A percentile compares a stretch with the other conserved stretches of the same genome.
Evolutionary conservation across 176 grass and related monocot species (phyloP).

Genomic region (Oryza longistaminata): DNA sequence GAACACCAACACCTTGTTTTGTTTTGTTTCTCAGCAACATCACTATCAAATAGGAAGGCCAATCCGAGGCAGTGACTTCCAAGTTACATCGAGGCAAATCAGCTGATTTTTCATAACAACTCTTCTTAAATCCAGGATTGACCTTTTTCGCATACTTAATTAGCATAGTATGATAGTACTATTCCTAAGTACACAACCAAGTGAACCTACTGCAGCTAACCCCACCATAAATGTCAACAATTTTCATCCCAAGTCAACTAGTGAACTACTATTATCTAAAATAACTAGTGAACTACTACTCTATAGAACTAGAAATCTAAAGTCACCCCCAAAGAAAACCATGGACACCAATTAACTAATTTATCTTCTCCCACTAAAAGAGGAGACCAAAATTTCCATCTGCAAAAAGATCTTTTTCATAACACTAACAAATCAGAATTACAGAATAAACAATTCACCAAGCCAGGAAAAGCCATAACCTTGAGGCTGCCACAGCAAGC

Average conservation of each 20-base stretch:
- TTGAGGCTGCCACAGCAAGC: constrained; percentile 92
- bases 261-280: neutral
- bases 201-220: constrained; percentile 35
- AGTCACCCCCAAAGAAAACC: too few relatives aligned
- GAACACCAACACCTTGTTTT: constrained; percentile 1
- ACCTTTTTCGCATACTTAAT: neutral
- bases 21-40: constrained; percentile 15
- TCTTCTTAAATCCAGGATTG: neutral
- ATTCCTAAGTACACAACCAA: neutral
- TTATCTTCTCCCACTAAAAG: neutral
- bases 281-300: neutral
- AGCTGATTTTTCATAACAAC: neutral
- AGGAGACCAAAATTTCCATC: neutral
- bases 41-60: constrained; percentile 29
- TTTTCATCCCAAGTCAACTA: constrained; percentile 31
- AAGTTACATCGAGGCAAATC: constrained; percentile 27
- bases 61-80: neutral
- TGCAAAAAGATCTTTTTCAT: neutral
- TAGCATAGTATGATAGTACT: constrained; percentile 1
- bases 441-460: neutral
- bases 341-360: neutral
- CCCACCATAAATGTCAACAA: constrained; percentile 18
- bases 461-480: constrained; percentile 36
- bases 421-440: neutral
- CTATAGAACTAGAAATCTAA: neutral